Conservation (phyloP, 1,139 yeast species). For the Geotrichum candidum region DNA sequence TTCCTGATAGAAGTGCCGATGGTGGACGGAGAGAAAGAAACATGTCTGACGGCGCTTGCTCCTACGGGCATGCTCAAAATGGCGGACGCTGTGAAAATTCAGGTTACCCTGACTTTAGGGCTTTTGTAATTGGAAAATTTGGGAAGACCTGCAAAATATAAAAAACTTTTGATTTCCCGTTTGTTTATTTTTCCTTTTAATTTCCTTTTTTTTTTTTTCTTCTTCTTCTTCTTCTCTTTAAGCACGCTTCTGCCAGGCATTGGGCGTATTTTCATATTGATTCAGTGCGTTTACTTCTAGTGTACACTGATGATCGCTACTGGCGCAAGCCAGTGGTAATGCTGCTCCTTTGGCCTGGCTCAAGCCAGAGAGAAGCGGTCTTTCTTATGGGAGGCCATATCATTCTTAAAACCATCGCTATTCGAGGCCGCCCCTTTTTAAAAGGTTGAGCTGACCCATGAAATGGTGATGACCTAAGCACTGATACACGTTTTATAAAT, state of each 20-base stretch:
- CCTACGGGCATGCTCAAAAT: no score
- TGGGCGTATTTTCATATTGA: not conserved
- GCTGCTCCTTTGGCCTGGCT: not conserved
- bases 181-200: no score
- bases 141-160: not conserved
- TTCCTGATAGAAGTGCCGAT: not conserved
- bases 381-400: slow-evolving; percentile 20
- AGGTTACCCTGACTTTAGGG: not conserved
- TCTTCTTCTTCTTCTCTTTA: not conserved
- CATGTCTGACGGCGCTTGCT: not conserved
- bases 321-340: not conserved
- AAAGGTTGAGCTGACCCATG: slow-evolving; percentile 66
- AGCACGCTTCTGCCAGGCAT: not conserved
- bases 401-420: slow-evolving; percentile 90
- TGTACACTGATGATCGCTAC: slow-evolving; percentile 7
- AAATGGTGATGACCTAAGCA: slow-evolving; percentile 85
- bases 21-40: not conserved
- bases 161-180: not conserved
- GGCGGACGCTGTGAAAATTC: not conserved
- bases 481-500: slow-evolving; percentile 50
- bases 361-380: slow-evolving; percentile 4
- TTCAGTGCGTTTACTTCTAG: slow-evolving; percentile 11
- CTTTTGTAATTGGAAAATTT: not conserved
- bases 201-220: not conserved
- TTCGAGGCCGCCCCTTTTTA: slow-evolving; percentile 67